A percentile compares a stretch with the other conserved stretches of the same genome.
phyloP scores from a whole-genome alignment of 441 rosid species.

The Populus hybrid region DNA sequence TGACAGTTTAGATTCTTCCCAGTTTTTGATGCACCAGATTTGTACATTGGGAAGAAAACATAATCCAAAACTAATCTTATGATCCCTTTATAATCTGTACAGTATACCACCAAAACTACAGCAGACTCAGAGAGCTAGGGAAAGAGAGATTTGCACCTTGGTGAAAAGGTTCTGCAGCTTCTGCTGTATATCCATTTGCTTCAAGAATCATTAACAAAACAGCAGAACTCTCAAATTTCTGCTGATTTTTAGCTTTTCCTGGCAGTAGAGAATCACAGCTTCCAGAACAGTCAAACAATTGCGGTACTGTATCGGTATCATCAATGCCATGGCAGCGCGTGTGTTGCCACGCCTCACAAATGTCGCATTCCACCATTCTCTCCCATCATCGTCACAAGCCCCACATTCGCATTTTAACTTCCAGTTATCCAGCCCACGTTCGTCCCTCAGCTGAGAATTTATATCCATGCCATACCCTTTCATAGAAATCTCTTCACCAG shows the following conservation, averaged over 20 bases:
- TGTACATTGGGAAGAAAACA: too few species aligned
- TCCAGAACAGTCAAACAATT: constrained; percentile 60
- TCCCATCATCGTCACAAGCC: constrained; percentile 88
- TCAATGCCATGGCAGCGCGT: constrained; percentile 73
- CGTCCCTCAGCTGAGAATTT: constrained; percentile 38
- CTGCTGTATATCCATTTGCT: constrained; percentile 12
- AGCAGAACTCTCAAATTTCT: constrained; percentile 25
- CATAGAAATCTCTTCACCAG: constrained; percentile 49
- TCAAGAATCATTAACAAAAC: constrained; percentile 29
- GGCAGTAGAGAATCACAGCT: constrained; percentile 57
- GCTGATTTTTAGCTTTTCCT: constrained; percentile 28
- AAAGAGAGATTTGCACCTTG: constrained; percentile 28
- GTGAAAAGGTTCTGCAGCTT: constrained; percentile 10
- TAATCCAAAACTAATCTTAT: too few species aligned
- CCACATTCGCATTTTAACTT: constrained; percentile 72
- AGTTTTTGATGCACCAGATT: too few species aligned
- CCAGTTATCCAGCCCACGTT: constrained; percentile 83
- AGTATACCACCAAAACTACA: not conserved
- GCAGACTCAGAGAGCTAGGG: not conserved
- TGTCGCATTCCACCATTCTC: constrained; percentile 81
- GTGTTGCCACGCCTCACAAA: constrained; percentile 89
- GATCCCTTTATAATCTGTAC: too few species aligned
- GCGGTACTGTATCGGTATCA: constrained; percentile 62
- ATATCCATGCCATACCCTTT: constrained; percentile 50
- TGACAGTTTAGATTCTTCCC: too few species aligned